A percentile compares a stretch with the other conserved stretches of the same genome.
Conservation (phyloP, 2,329 filamentous ascomycete species). For the Penicillium occitanis region DNA sequence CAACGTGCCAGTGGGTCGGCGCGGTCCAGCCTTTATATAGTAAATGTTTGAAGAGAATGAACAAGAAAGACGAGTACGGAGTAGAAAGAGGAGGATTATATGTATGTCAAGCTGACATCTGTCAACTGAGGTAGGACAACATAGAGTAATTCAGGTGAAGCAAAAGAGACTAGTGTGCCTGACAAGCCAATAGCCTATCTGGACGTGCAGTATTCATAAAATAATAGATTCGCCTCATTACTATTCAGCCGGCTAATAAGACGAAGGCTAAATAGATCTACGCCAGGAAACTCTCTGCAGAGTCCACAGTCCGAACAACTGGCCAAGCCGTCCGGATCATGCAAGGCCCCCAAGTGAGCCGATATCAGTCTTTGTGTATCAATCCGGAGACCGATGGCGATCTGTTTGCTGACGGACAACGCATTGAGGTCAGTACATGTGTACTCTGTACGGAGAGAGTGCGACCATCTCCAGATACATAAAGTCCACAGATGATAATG, state of each 20-base stretch:
- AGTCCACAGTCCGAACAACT: background rate
- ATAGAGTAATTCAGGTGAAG: constrained; percentile 6
- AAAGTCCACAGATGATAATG: background rate
- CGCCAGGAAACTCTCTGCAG: background rate
- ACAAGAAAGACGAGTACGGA: background rate
- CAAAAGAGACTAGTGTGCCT: constrained; percentile 14
- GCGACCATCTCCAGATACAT: background rate
- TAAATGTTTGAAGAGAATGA: background rate
- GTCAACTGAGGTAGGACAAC: background rate
- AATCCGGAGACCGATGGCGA: background rate
- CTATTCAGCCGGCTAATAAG: background rate
- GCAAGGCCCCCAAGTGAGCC: background rate
- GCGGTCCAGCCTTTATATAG: background rate
- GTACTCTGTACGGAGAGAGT: too few relatives aligned
- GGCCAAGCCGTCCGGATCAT: background rate
- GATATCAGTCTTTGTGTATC: background rate
- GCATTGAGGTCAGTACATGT: background rate
- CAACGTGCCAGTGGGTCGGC: constrained; percentile 2
- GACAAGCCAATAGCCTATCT: background rate
- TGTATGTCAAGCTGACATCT: background rate
- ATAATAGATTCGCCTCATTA: constrained; percentile 10
- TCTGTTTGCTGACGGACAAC: background rate
- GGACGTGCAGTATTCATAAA: background rate
- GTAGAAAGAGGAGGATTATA: background rate
- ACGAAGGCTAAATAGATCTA: constrained; percentile 2